A percentile compares a stretch with the other conserved stretches of the same genome.
These are phyloP conservation scores for Ailanthus altissimus DNA, from an alignment of 345 rosid genomes.

Conservation along the genomic window DNA sequence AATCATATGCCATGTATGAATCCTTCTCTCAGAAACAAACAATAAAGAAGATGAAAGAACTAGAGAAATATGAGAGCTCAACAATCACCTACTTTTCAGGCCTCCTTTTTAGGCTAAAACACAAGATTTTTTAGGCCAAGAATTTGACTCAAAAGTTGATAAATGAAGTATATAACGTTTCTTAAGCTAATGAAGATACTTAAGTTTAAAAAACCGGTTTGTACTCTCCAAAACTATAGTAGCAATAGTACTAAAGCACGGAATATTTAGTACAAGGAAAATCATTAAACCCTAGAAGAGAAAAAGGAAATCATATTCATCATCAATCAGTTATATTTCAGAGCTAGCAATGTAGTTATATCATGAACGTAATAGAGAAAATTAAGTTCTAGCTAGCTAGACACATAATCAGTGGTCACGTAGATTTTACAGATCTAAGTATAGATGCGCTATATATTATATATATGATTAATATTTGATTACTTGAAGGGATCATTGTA, in stretches of 20 bases:
- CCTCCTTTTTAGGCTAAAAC: not conserved
- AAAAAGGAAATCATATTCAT: not conserved
- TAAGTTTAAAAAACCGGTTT: too few relatives aligned
- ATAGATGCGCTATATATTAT: too few relatives aligned
- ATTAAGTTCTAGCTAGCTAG: too few relatives aligned
- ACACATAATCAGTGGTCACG: too few relatives aligned
- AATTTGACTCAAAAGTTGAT: not conserved
- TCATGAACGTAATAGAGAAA: conserved; percentile 14
- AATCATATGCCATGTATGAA: too few relatives aligned
- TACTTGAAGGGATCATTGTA: conserved; percentile 67
- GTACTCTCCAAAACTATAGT: too few relatives aligned
- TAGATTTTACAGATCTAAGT: too few relatives aligned
- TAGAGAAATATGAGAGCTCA: not conserved
- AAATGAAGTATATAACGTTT: not conserved
- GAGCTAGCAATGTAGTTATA: conserved; percentile 2
- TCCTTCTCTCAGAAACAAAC: not conserved
- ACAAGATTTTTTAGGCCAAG: not conserved
- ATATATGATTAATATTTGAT: not conserved
- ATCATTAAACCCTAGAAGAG: conserved; percentile 21
- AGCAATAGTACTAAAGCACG: not conserved
- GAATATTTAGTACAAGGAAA: not conserved
- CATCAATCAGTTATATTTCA: conserved; percentile 11
- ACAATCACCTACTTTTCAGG: not conserved
- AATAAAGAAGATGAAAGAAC: too few relatives aligned
- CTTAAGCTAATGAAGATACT: too few relatives aligned